Percentiles rank a stretch among this genome's conserved stretches.
Evolutionary conservation across 768 basidiomycete genomes (phyloP).

Genomic region (Daedaleopsis nitida): DNA sequence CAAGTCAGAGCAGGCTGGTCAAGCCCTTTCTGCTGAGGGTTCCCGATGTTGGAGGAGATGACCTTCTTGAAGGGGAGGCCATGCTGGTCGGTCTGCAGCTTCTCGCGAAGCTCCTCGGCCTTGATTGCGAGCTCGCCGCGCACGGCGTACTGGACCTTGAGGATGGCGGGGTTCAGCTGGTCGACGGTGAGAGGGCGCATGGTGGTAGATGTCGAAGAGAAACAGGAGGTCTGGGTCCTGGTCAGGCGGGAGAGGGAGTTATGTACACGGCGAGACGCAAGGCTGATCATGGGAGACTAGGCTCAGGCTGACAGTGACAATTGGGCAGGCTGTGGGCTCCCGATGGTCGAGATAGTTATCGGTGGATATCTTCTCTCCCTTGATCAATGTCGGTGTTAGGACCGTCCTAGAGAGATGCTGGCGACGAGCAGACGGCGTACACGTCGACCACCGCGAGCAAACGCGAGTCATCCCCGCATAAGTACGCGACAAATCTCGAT

Average conservation of each 20-base stretch:
- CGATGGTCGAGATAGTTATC: slow-evolving; percentile 14
- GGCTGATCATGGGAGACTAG: slow-evolving; percentile 18
- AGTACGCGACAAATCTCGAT: background rate
- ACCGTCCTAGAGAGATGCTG: background rate
- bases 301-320: no score
- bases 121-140: slow-evolving; percentile 96
- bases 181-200: slow-evolving; percentile 57
- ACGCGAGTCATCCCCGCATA: slow-evolving; percentile 7
- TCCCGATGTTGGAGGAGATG: slow-evolving; percentile 96
- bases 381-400: background rate
- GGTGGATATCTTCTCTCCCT: background rate
- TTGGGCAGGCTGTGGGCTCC: slow-evolving; percentile 1
- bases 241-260: slow-evolving; percentile 16
- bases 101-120: slow-evolving; percentile 79
- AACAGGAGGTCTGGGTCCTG: slow-evolving; percentile 7
- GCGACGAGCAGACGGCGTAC: slow-evolving; percentile 4
- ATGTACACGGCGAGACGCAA: slow-evolving; percentile 17
- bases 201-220: slow-evolving; percentile 9
- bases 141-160: slow-evolving; percentile 94
- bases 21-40: slow-evolving; percentile 94
- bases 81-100: slow-evolving; percentile 52
- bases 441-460: slow-evolving; percentile 13
- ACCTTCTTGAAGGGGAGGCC: slow-evolving; percentile 83
- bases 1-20: slow-evolving; percentile 94
- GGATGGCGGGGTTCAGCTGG: slow-evolving; percentile 80